These are phyloP conservation scores for Tetrapisispora fleetii DNA, from an alignment of 805 yeast genomes.

Conservation along the genomic window DNA sequence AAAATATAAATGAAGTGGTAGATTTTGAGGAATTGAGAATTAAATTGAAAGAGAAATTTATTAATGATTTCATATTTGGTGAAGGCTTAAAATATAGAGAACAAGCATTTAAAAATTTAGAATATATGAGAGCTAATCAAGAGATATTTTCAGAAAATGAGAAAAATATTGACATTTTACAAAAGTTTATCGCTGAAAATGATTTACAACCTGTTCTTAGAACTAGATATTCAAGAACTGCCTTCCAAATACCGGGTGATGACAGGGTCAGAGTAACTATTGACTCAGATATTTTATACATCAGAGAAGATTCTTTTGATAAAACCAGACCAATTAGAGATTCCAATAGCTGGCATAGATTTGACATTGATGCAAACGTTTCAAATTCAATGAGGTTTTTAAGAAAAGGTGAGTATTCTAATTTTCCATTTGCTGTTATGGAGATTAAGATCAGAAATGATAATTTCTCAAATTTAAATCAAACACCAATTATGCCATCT, in stretches of 20 bases:
- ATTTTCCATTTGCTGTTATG: slow-evolving; percentile 81
- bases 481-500: slow-evolving; percentile 28
- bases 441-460: slow-evolving; percentile 62
- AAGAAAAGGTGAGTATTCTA: slow-evolving; percentile 75
- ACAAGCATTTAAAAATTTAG: slow-evolving; percentile 50
- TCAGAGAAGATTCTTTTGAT: slow-evolving; percentile 87
- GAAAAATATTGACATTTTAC: slow-evolving; percentile 48
- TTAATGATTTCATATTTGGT: slow-evolving; percentile 60
- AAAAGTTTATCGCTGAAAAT: slow-evolving; percentile 51
- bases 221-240: slow-evolving; percentile 81
- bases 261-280: slow-evolving; percentile 83
- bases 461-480: slow-evolving; percentile 6
- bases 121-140: slow-evolving; percentile 48
- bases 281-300: slow-evolving; percentile 78
- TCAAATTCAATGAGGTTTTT: slow-evolving; percentile 60
- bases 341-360: slow-evolving; percentile 83
- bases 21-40: slow-evolving; percentile 57
- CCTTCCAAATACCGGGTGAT: slow-evolving; percentile 97
- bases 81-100: slow-evolving; percentile 35
- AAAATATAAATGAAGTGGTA: slow-evolving; percentile 24
- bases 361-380: slow-evolving; percentile 74
- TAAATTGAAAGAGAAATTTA: slow-evolving; percentile 67
- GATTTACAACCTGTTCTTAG: slow-evolving; percentile 79
- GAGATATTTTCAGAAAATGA: slow-evolving; percentile 43
- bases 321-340: slow-evolving; percentile 79